Percentiles rank a stretch among this genome's conserved stretches.
phyloP scores from a whole-genome alignment of 2,329 filamentous ascomycete genomes.

The Periconia sp. region DNA sequence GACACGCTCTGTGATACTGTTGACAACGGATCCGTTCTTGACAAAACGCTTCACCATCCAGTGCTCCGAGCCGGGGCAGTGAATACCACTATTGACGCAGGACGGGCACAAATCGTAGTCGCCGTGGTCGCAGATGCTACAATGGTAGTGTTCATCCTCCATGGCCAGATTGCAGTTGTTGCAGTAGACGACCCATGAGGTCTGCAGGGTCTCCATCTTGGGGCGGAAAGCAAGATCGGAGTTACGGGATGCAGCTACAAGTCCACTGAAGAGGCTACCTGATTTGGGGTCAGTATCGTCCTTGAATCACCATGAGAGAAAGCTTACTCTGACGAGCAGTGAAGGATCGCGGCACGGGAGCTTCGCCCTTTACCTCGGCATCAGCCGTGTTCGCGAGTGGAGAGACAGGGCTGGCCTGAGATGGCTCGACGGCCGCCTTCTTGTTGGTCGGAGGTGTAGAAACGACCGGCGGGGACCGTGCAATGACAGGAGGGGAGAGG shows the following conservation, averaged over 20 bases:
- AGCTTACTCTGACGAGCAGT: constrained; percentile 39
- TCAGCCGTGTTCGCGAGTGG: constrained; percentile 25
- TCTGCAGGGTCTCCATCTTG: constrained; percentile 45
- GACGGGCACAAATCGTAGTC: constrained; percentile 90
- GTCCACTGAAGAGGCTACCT: constrained; percentile 37
- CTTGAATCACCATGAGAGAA: neutral
- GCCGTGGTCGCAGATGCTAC: constrained; percentile 88
- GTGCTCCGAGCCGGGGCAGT: constrained; percentile 80
- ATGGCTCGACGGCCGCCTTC: constrained; percentile 14
- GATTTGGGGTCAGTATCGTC: constrained; percentile 16
- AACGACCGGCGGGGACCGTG: constrained; percentile 31
- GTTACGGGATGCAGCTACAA: constrained; percentile 33
- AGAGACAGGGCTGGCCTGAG: constrained; percentile 28
- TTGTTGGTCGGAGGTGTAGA: too few species aligned
- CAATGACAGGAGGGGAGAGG: constrained; percentile 23
- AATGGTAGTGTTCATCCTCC: constrained; percentile 87
- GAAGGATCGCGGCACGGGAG: constrained; percentile 51
- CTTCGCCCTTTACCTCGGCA: constrained; percentile 35
- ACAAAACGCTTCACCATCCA: constrained; percentile 94
- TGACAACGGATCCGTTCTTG: constrained; percentile 77
- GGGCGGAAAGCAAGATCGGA: constrained; percentile 47
- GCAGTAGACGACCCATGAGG: constrained; percentile 85
- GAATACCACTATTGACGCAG: constrained; percentile 77
- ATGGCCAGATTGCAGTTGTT: constrained; percentile 85
- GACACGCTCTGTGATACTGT: constrained; percentile 84